These are phyloP conservation scores for Lagenidium giganteum DNA, from an alignment of 352 stramenopile species.

Conservation along the genomic window DNA sequence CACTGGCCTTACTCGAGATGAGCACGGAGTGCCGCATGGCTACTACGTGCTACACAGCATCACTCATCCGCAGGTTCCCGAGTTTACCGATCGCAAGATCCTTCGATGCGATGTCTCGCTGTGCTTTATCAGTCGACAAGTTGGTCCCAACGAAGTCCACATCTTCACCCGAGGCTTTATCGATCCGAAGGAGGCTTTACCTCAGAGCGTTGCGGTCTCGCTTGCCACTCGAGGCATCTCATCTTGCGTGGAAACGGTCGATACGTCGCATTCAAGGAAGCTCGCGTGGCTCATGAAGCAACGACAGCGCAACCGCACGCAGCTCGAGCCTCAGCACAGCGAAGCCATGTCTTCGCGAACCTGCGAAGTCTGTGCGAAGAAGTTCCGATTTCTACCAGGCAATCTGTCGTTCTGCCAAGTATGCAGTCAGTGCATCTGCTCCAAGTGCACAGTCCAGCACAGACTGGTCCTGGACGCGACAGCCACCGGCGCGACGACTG, in stretches of 20 bases:
- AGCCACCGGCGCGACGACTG: conserved; percentile 11
- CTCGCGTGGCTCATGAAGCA: conserved; percentile 49
- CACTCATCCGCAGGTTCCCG: conserved; percentile 21
- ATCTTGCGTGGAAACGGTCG: conserved; percentile 26
- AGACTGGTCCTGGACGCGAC: conserved; percentile 48
- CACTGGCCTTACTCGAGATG: conserved; percentile 27
- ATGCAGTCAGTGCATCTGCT: conserved; percentile 35
- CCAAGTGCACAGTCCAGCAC: conserved; percentile 48
- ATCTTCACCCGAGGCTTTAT: conserved; percentile 42
- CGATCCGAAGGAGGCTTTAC: conserved; percentile 39
- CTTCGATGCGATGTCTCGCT: conserved; percentile 38
- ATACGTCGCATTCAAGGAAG: conserved; percentile 59
- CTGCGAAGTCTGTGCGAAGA: conserved; percentile 26
- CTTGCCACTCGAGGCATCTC: conserved; percentile 42
- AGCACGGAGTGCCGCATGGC: conserved; percentile 24
- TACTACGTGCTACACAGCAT: conserved; percentile 59
- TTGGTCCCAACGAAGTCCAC: conserved; percentile 19
- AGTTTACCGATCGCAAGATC: conserved; percentile 36
- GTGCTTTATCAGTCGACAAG: conserved; percentile 42
- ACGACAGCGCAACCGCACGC: conserved; percentile 15
- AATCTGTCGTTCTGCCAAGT: conserved; percentile 33
- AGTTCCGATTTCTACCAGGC: conserved; percentile 21
- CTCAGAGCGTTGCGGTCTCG: conserved; percentile 29
- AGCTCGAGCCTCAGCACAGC: conserved; percentile 20
- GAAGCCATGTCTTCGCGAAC: too few relatives aligned